Evolutionary conservation across 2,329 filamentous ascomycete genomes (phyloP).

Genomic region (Pyrenophora tritici-repentis): DNA sequence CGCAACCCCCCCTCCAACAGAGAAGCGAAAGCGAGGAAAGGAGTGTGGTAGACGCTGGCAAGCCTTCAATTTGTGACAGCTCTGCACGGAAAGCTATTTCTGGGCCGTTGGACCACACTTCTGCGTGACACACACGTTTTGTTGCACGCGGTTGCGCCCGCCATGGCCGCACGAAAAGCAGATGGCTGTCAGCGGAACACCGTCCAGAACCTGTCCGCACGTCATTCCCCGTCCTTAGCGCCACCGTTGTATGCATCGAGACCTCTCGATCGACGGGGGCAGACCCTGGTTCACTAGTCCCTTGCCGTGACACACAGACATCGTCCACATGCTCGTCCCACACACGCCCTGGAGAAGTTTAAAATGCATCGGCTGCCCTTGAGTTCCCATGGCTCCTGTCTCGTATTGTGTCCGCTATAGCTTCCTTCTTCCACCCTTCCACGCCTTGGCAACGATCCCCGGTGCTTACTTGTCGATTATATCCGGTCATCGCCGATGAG

Average conservation of each 20-base stretch:
- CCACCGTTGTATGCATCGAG: constrained; percentile 30
- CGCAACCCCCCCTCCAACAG: neutral
- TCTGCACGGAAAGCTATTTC: constrained; percentile 16
- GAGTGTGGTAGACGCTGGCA: constrained; percentile 1
- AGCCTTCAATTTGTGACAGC: constrained; percentile 5
- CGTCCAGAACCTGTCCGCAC: constrained; percentile 26
- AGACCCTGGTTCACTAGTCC: constrained; percentile 21
- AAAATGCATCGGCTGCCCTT: constrained; percentile 24
- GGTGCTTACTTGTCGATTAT: neutral
- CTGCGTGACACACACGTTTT: constrained; percentile 8
- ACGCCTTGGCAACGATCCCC: constrained; percentile 1
- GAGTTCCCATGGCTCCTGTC: constrained; percentile 3
- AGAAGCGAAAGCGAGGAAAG: constrained; percentile 1
- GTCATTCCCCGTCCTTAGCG: constrained; percentile 28
- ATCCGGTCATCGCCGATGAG: constrained; percentile 12
- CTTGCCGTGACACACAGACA: constrained; percentile 17
- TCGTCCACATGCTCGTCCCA: constrained; percentile 28
- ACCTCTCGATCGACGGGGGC: constrained; percentile 28
- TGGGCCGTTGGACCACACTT: constrained; percentile 1
- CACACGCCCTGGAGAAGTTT: constrained; percentile 12
- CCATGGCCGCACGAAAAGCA: constrained; percentile 10
- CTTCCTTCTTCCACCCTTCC: neutral
- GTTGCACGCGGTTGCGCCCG: constrained; percentile 17
- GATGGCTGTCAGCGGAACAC: constrained; percentile 14
- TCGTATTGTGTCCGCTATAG: constrained; percentile 6